Conservation (phyloP, 1,139 yeast species). For the Lodderomyces margitis region DNA sequence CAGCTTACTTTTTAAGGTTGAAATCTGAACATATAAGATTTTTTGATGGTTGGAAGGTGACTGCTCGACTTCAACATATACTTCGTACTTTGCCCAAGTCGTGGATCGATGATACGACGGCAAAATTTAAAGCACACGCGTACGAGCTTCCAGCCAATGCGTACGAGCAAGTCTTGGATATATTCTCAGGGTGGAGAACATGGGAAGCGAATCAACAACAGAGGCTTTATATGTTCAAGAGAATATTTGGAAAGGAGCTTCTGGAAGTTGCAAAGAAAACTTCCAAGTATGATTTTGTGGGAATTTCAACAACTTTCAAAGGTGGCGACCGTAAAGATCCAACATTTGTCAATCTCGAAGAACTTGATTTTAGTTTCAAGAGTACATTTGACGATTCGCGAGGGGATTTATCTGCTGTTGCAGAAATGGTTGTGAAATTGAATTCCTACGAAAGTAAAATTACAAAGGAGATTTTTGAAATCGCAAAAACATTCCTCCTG, state of each 20-base stretch:
- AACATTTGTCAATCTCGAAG: slow-evolving; percentile 19
- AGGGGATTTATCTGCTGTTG: background rate
- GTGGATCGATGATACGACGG: slow-evolving; percentile 40
- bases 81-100: slow-evolving; percentile 55
- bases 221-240: slow-evolving; percentile 51
- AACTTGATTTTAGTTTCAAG: background rate
- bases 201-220: slow-evolving; percentile 69
- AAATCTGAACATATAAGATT: slow-evolving; percentile 72
- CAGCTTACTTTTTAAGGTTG: slow-evolving; percentile 75
- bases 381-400: background rate
- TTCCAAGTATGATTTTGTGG: background rate
- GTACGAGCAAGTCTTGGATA: slow-evolving; percentile 49
- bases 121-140: slow-evolving; percentile 18
- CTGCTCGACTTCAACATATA: slow-evolving; percentile 75
- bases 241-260: slow-evolving; percentile 29
- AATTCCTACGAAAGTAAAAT: slow-evolving; percentile 20
- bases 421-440: background rate
- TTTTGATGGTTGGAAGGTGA: slow-evolving; percentile 83
- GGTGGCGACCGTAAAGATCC: background rate
- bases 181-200: slow-evolving; percentile 81
- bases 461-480: background rate
- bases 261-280: background rate
- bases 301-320: background rate
- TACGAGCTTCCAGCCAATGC: slow-evolving; percentile 54
- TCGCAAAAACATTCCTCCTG: background rate